Evolutionary conservation across 768 basidiomycete species (phyloP).

Genomic region (Russula sp.): DNA sequence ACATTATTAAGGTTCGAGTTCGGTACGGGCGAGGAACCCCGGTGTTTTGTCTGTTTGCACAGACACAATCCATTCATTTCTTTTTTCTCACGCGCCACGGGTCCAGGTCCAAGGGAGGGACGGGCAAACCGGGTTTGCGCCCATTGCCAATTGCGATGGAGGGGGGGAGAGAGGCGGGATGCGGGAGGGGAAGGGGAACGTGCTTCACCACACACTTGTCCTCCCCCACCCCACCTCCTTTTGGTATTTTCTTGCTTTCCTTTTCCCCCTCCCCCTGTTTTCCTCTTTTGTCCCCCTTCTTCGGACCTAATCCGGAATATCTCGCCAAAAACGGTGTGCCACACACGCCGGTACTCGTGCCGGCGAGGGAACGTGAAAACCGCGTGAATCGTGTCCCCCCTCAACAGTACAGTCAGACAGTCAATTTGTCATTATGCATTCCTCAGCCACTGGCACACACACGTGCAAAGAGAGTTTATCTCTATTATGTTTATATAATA

Average conservation of each 20-base stretch:
- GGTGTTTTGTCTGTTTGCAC: neutral
- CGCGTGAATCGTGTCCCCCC: too few species aligned
- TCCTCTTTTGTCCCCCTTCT: neutral
- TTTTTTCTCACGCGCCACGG: neutral
- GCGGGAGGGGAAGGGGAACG: neutral
- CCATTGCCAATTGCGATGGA: too few species aligned
- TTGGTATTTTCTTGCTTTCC: neutral
- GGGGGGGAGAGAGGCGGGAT: neutral
- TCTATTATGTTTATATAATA: too few species aligned
- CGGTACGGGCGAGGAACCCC: neutral
- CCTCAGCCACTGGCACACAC: too few species aligned
- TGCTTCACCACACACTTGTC: neutral
- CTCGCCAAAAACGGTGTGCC: too few species aligned
- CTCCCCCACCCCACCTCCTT: too few species aligned
- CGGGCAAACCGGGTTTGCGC: neutral
- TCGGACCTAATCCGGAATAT: neutral
- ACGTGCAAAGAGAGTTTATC: too few species aligned
- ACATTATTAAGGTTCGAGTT: constrained; percentile 13
- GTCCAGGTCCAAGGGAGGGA: neutral
- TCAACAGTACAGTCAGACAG: too few species aligned
- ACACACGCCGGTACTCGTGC: too few species aligned
- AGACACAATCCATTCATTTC: neutral
- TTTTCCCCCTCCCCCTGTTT: too few species aligned
- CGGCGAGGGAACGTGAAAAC: too few species aligned
- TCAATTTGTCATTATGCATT: too few species aligned